Evolutionary conservation across 495 filamentous ascomycete species (phyloP), one percentile per base, ranked within the genome.

Genomic region (Massariosphaeria phaeospora): DNA sequence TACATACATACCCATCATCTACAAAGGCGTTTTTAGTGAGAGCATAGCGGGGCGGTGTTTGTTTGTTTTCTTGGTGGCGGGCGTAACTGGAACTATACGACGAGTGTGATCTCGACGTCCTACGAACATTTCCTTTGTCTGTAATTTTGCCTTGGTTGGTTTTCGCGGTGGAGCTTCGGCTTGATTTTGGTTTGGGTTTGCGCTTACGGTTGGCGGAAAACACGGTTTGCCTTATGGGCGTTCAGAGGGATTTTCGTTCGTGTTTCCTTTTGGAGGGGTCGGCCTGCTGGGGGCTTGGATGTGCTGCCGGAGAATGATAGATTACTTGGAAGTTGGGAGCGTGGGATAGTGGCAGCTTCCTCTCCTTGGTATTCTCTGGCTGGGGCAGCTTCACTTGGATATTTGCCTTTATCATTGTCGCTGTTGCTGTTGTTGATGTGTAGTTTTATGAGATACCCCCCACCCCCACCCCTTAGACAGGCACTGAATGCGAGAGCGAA

Each of bases 101-200:
- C 41, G 47, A 58, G 55, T 58, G 49, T 38, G 49, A 59, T 59
- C 56, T 59, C 48, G 35, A 59, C 56, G 56, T 59, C 49, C 48
- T 48, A 59, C 50, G 56, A 59, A 24, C 30, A 11, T 59, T 54
- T 54, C 56, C 23, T 59, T 53, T 59, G 56, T 59, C 25, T 24
- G 11, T 3, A 46, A 21, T 27, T 36, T 39, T 10, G 44, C 42
- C 15, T 17, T 26, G 15, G 5, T 15, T 48, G 13, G 8, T 27
- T 17, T 15, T 29, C 13, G 23, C 4, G 5, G 3, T 27, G 12
- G 33, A 47, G 21, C 43, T 26, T 3, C 27, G 27, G 35, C 15
- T 3, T 47, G 9, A 17, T 39, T 13, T 36, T 29, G 44, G n/a
- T 3, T 27, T 46, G 23, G 34, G 24, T 12, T 40, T 9, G 38